Conservation (phyloP, 2,329 filamentous ascomycete species). For the Neophaeococcomyces mojaviensis region DNA sequence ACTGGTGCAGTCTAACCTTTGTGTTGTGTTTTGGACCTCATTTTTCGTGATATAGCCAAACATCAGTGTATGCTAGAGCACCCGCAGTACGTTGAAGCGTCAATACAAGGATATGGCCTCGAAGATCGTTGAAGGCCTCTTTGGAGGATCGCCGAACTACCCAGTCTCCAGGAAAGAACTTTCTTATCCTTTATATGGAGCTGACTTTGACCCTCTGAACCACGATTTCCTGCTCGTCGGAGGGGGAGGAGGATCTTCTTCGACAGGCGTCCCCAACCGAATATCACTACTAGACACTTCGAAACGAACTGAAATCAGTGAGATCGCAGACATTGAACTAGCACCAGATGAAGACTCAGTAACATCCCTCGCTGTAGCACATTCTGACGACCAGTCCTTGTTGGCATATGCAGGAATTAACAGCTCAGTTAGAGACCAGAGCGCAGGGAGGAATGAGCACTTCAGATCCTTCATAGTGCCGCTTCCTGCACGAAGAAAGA, state of each 20-base stretch:
- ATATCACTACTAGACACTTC: slow-evolving; percentile 68
- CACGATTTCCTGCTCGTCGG: slow-evolving; percentile 69
- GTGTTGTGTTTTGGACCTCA: too few species aligned
- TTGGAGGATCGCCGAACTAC: slow-evolving; percentile 11
- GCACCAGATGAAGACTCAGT: slow-evolving; percentile 83
- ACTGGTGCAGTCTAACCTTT: too few species aligned
- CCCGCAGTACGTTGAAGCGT: too few species aligned
- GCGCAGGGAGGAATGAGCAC: slow-evolving; percentile 73
- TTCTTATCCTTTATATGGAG: slow-evolving; percentile 76
- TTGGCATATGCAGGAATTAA: slow-evolving; percentile 73
- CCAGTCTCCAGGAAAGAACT: slow-evolving; percentile 35
- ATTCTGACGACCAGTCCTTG: slow-evolving; percentile 45
- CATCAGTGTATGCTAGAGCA: too few species aligned
- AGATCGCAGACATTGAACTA: slow-evolving; percentile 66
- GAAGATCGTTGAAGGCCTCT: not conserved
- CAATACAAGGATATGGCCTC: not conserved
- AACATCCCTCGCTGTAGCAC: slow-evolving; percentile 68
- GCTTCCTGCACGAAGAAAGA: slow-evolving; percentile 41
- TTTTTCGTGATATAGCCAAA: too few species aligned
- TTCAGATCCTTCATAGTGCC: slow-evolving; percentile 66
- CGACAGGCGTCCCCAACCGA: slow-evolving; percentile 77
- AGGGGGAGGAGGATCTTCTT: slow-evolving; percentile 77
- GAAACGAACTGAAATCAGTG: slow-evolving; percentile 54
- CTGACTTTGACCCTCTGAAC: slow-evolving; percentile 80
- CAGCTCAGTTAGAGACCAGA: slow-evolving; percentile 63